A percentile compares a stretch with the other conserved stretches of the same genome.
Evolutionary conservation across 306 rosid genomes (phyloP).

Genomic region (Vachellia collinsii): DNA sequence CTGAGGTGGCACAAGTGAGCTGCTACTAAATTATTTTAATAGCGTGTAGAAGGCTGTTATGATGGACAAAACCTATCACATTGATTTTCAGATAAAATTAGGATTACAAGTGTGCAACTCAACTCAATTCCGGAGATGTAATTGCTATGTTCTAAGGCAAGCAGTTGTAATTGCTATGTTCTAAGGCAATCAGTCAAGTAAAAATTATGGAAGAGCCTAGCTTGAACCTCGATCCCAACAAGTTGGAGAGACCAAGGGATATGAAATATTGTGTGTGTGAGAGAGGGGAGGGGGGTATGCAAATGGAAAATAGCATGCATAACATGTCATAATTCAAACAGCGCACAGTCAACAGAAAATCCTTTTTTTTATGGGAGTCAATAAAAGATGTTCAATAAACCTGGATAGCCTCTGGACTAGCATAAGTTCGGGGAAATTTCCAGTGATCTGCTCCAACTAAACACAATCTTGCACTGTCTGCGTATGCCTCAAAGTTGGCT

Average conservation of each 20-base stretch:
- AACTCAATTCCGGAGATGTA: background rate
- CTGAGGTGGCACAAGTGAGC: constrained; percentile 15
- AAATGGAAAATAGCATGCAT: background rate
- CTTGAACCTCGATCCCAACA: constrained; percentile 19
- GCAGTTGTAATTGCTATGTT: background rate
- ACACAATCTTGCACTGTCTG: constrained; percentile 89
- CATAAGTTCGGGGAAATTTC: constrained; percentile 92
- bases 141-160: background rate
- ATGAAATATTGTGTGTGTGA: no score
- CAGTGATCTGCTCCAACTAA: constrained; percentile 96
- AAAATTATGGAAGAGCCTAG: constrained; percentile 4
- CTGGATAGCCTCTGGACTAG: constrained; percentile 97
- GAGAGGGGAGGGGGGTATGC: background rate
- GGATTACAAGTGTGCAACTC: background rate
- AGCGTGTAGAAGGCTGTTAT: constrained; percentile 19
- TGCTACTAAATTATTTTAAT: constrained; percentile 20
- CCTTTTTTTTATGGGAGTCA: constrained; percentile 5
- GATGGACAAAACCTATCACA: background rate
- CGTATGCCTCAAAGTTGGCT: constrained; percentile 86
- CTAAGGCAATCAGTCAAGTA: background rate
- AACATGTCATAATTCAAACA: background rate
- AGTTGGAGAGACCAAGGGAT: background rate
- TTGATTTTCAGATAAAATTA: constrained; percentile 21
- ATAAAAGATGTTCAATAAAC: constrained; percentile 42
- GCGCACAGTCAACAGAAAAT: constrained; percentile 16